These are phyloP conservation scores for Claviceps spartinae DNA, from an alignment of 2,329 filamentous ascomycete species.

Conservation along the genomic window DNA sequence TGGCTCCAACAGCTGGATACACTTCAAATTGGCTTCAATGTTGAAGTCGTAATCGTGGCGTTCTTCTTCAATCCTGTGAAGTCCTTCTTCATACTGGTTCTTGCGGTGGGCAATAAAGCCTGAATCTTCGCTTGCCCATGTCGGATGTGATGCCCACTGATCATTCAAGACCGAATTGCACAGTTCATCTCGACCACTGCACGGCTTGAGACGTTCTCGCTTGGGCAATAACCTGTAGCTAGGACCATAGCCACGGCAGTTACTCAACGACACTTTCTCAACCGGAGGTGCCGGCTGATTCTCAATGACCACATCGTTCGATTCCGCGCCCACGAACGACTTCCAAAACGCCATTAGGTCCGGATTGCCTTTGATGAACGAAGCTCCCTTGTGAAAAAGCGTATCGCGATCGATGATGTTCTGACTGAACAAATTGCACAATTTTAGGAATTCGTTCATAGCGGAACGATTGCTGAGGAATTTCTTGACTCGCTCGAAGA, in stretches of 20 bases:
- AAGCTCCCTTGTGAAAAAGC: constrained; percentile 66
- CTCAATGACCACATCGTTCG: constrained; percentile 64
- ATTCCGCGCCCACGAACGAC: constrained; percentile 65
- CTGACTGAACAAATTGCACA: constrained; percentile 89
- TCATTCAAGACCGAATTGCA: constrained; percentile 91
- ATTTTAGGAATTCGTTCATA: constrained; percentile 92
- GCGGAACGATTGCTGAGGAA: constrained; percentile 83
- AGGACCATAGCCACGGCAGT: constrained; percentile 88
- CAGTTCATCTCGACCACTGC: constrained; percentile 87
- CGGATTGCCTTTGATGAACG: constrained; percentile 76
- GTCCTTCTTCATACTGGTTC: constrained; percentile 85
- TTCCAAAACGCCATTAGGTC: constrained; percentile 88
- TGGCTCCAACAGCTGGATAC: constrained; percentile 89
- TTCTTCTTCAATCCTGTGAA: constrained; percentile 95
- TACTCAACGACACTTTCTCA: constrained; percentile 81
- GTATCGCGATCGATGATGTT: constrained; percentile 80
- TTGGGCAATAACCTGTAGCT: constrained; percentile 90
- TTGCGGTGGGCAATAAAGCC: constrained; percentile 96
- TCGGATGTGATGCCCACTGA: constrained; percentile 96
- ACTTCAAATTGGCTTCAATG: constrained; percentile 88
- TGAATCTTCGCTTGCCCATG: constrained; percentile 95
- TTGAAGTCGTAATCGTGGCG: constrained; percentile 98
- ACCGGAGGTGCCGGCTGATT: constrained; percentile 62
- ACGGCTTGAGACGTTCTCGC: constrained; percentile 78
- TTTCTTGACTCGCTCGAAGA: constrained; percentile 96